Base-by-base conservation (phyloP, 2,329 filamentous ascomycete genomes). In the Stemphylium beticola region DNA sequence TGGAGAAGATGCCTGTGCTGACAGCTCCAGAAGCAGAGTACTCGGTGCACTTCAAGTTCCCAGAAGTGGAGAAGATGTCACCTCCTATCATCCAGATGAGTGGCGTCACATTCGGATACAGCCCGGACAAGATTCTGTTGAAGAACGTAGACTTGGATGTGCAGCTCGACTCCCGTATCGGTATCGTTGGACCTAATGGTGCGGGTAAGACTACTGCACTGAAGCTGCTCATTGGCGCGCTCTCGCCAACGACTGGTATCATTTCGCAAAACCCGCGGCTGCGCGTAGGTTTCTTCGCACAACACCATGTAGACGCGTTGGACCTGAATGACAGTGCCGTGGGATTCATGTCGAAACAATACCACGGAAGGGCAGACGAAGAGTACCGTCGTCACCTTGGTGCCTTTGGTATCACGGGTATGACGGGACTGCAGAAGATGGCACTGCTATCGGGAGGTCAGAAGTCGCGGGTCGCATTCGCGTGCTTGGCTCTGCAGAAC, bases 171-270 rank as follows among this genome's bases (percentile, higher is more conserved):
- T 98, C 93, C 8, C 90, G 95, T 61, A 99, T 99, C 67, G 95
- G 95, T 72, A 99, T 99, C 72, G 93, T 99, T n/a, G 95, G 95
- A 14, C 95, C 95, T 71, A 99, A 99, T 83, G 95, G 95, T 77
- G 95, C 95, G 39, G 95, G 95, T 83, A 99, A 99, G 79, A 99
- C 95, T 2, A 99, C 95, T 0, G 90, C 97, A n/a, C 82, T 99
- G 65, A 98, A 97, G 78, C 86, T 99, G n/a, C 87, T 99, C 56
- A 96, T 95, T 61, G 91, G 92, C 60, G 91, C 91, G 68, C 84
- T 99, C 20, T 77, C 86, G 53, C 86, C 95, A 3, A 86, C 87
- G 0, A 83, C 85, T 48, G 95, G 95, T 64, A 72, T 96, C 53
- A 96, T 99, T 62, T 92, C 91, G 6, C 88, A 92, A 68, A 88